These are phyloP conservation scores for Silene vulgaris DNA, from an alignment of 179 eudicot genomes.

Conservation along the genomic window DNA sequence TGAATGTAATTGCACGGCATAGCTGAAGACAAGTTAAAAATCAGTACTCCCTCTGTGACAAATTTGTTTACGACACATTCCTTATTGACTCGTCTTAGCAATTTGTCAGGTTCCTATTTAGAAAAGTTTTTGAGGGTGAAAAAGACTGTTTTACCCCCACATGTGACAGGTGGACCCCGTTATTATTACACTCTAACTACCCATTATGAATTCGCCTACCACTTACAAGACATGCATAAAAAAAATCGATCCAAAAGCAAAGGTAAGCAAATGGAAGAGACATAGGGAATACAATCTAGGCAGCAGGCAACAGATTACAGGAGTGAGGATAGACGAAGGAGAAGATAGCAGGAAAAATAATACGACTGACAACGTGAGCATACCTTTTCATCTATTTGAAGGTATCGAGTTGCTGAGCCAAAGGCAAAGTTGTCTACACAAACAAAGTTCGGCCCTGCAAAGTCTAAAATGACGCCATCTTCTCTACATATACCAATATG, in stretches of 20 bases:
- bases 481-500: constrained; percentile 93
- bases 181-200: not conserved
- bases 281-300: not conserved
- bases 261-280: not conserved
- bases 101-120: not conserved
- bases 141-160: not conserved
- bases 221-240: not conserved
- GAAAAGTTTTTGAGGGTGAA: not conserved
- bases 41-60: not conserved
- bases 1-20: constrained; percentile 36
- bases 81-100: not conserved
- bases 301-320: not conserved
- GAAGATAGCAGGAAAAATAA: not conserved
- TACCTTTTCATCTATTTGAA: constrained; percentile 73
- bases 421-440: constrained; percentile 88
- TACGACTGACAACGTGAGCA: constrained; percentile 10
- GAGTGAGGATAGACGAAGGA: not conserved
- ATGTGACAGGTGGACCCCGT: not conserved
- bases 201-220: not conserved
- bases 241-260: not conserved
- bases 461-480: constrained; percentile 89
- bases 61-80: not conserved
- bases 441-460: constrained; percentile 94
- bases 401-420: constrained; percentile 70
- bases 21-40: constrained; percentile 19